Base-by-base conservation (phyloP, 805 yeast genomes). In the Candida railenensis region DNA sequence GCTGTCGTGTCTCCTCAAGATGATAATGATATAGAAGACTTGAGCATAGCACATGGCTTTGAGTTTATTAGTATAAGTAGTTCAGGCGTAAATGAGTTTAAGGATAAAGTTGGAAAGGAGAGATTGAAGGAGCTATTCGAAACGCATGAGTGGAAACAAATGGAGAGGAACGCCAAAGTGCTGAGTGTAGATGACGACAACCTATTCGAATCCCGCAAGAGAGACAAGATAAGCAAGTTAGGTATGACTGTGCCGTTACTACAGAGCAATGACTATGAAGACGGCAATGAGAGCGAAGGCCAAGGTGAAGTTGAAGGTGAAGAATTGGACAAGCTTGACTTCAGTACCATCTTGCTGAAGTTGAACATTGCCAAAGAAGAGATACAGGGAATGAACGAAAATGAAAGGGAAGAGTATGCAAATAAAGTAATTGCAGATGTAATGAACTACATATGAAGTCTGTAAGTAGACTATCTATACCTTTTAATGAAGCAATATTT, bases 101-200 rank as follows among this genome's bases (percentile, higher is more conserved):
- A 56, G 18, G 84, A 78, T 40, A 63, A 55, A 20, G 14, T 62
- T 1, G 85, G 85, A 0, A 53, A 58, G 12, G 69, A 64, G 34
- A 55, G 84, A 47, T 46, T 79, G 2, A 51, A 52, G 34, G 83
- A 80, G 47, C 55, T 78, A 2, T 52, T 81, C 3, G 78, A 80
- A 42, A 64, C 77, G 1, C 73, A 77, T 48, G 74, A 69, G 22
- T 81, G 85, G 85, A 53, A 53, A 16, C 57, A 56, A 32, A 46
- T 59, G 39, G 60, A 59, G 9, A 19, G 20, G 32, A 25, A 22
- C 16, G 16, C 5, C n/a, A n/a, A 15, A 15, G 28, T 16, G 8
- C 16, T 7, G 7, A 34, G 37, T 14, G 15, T n/a, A 14, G 37
- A 34, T 14, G 15, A 5, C 8, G 37, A 7, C 5, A 34, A 34